Evolutionary conservation across 2,329 filamentous ascomycete genomes (phyloP).

Genomic region (Ceratocystis papillata): DNA sequence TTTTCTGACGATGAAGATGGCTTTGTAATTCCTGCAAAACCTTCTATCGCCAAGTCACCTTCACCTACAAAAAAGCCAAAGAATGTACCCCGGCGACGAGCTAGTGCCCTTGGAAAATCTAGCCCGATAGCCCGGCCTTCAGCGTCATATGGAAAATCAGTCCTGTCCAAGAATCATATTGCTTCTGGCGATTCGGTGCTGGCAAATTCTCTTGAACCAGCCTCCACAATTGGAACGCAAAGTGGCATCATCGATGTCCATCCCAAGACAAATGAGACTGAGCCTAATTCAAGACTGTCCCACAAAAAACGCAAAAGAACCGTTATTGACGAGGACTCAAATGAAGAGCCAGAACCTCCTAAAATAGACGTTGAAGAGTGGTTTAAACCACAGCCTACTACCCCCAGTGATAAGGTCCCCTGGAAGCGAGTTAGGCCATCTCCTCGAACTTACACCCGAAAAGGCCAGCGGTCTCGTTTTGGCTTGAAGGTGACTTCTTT

Average conservation of each 20-base stretch:
- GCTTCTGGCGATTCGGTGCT: neutral
- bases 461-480: constrained; percentile 2
- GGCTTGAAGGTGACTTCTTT: neutral
- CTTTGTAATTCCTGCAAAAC: constrained; percentile 18
- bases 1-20: constrained; percentile 28
- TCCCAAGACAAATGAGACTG: neutral
- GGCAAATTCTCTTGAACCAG: neutral
- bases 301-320: neutral
- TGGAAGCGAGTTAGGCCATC: constrained; percentile 9
- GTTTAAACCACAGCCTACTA: constrained; percentile 9
- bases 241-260: neutral
- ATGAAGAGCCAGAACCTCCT: neutral
- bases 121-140: neutral
- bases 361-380: constrained; percentile 1
- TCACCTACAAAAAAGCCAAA: neutral
- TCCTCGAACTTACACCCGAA: constrained; percentile 16
- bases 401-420: neutral
- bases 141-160: neutral
- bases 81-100: constrained; percentile 7
- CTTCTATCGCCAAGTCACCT: neutral
- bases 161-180: neutral
- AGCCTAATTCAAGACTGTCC: neutral
- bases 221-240: neutral
- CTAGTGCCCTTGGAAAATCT: neutral
- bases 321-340: neutral